Conservation (phyloP, 441 rosid species). For the Arabidopsis lyrata region DNA sequence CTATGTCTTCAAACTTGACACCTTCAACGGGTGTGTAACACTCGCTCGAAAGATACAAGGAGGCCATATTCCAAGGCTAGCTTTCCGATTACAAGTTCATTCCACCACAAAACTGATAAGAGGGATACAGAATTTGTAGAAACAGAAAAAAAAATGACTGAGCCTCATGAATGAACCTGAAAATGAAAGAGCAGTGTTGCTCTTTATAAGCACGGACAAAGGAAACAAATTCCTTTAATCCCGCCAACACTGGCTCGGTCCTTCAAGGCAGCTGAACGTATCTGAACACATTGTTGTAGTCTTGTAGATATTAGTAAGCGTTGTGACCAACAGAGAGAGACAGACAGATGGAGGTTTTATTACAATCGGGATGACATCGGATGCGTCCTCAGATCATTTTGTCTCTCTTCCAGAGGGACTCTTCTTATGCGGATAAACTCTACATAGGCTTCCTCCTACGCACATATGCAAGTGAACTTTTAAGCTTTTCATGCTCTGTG, state of each 20-base stretch:
- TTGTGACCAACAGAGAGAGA: constrained; percentile 24
- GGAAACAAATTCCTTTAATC: constrained; percentile 87
- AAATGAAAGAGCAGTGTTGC: constrained; percentile 81
- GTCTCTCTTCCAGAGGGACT: constrained; percentile 71
- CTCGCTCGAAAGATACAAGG: too few relatives aligned
- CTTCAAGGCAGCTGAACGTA: constrained; percentile 69
- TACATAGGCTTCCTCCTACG: constrained; percentile 91
- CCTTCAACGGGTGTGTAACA: too few relatives aligned
- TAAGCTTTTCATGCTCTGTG: constrained; percentile 4
- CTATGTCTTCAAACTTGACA: too few relatives aligned
- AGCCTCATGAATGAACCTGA: constrained; percentile 53
- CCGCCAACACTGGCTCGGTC: constrained; percentile 92
- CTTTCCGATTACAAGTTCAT: too few relatives aligned
- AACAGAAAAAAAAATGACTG: not conserved
- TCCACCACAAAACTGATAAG: too few relatives aligned
- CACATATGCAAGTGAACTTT: not conserved
- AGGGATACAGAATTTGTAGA: too few relatives aligned
- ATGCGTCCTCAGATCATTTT: constrained; percentile 52
- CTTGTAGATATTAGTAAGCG: constrained; percentile 4
- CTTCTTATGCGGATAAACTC: constrained; percentile 74
- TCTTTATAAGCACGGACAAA: constrained; percentile 85
- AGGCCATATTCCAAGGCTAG: too few relatives aligned
- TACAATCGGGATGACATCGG: constrained; percentile 76
- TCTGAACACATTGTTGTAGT: constrained; percentile 52
- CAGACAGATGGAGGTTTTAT: constrained; percentile 25